phyloP scores from a whole-genome alignment of 192 early-diverging fungal species.

The Geranomyces michiganensis region DNA sequence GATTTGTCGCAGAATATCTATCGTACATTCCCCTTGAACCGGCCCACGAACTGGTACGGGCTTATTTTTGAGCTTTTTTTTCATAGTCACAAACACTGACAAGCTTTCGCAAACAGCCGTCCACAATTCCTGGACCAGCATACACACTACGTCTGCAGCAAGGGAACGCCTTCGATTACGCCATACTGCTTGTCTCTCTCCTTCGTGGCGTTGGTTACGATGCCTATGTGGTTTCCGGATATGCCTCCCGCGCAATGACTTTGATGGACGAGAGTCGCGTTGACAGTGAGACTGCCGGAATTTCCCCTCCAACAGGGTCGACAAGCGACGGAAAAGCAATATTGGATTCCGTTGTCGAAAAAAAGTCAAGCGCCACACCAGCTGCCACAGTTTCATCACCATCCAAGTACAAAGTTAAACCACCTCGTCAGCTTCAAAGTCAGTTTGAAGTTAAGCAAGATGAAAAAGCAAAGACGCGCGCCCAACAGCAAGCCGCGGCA shows the following conservation, averaged over 20 bases:
- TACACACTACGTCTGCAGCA: constrained; percentile 56
- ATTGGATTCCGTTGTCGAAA: background rate
- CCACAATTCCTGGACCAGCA: constrained; percentile 46
- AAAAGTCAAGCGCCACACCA: constrained; percentile 3
- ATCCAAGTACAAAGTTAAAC: constrained; percentile 52
- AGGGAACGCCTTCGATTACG: constrained; percentile 60
- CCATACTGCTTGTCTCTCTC: constrained; percentile 55
- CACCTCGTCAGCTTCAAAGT: constrained; percentile 49
- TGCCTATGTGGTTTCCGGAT: constrained; percentile 63
- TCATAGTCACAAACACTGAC: background rate
- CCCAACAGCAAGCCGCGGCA: constrained; percentile 40
- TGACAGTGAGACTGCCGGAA: constrained; percentile 41
- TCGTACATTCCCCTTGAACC: constrained; percentile 57
- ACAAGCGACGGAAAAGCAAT: background rate
- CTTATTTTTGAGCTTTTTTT: too few relatives aligned
- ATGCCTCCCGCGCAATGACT: constrained; percentile 54
- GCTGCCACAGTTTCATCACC: background rate
- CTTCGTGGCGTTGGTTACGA: constrained; percentile 63
- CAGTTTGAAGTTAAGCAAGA: constrained; percentile 57
- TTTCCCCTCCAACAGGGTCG: constrained; percentile 27
- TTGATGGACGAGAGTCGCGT: constrained; percentile 54
- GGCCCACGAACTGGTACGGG: constrained; percentile 58
- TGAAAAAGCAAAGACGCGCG: constrained; percentile 38
- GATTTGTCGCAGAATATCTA: constrained; percentile 59
- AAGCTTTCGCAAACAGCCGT: constrained; percentile 40